These are phyloP conservation scores for Colletotrichum orchidophilum DNA, from an alignment of 2,329 filamentous ascomycete genomes.

Conservation along the genomic window DNA sequence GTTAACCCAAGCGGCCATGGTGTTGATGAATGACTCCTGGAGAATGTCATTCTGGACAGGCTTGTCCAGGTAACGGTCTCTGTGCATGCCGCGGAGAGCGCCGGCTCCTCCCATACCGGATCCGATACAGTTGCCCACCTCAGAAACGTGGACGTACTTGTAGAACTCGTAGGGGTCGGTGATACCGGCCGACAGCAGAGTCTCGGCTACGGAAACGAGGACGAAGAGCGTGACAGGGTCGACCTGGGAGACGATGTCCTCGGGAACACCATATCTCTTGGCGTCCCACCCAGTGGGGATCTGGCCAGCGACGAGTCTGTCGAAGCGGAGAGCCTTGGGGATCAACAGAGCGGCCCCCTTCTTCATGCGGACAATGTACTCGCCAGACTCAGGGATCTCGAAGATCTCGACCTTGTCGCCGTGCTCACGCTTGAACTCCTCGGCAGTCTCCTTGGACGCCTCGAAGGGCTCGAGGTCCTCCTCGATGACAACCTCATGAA, in stretches of 20 bases:
- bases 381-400: conserved; percentile 90
- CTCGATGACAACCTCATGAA: conserved; percentile 97
- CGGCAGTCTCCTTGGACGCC: conserved; percentile 94
- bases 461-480: conserved; percentile 98
- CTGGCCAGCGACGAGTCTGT: conserved; percentile 96
- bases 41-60: conserved; percentile 98
- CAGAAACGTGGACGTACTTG: conserved; percentile 98
- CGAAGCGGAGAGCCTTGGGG: conserved; percentile 95
- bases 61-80: conserved; percentile 95
- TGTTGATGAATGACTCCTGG: conserved; percentile 99
- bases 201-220: conserved; percentile 91
- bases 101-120: conserved; percentile 97
- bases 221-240: conserved; percentile 97
- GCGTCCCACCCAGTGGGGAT: conserved; percentile 98
- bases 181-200: conserved; percentile 90
- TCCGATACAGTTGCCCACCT: conserved; percentile 97
- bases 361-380: conserved; percentile 93
- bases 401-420: conserved; percentile 98
- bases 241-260: conserved; percentile 97
- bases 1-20: conserved; percentile 99
- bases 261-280: conserved; percentile 93
- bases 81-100: conserved; percentile 97
- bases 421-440: conserved; percentile 97
- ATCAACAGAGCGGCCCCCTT: conserved; percentile 96
- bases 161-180: conserved; percentile 99